These are phyloP conservation scores for Camellia japonica DNA, from an alignment of 148 eudicot genomes.

Conservation along the genomic window DNA sequence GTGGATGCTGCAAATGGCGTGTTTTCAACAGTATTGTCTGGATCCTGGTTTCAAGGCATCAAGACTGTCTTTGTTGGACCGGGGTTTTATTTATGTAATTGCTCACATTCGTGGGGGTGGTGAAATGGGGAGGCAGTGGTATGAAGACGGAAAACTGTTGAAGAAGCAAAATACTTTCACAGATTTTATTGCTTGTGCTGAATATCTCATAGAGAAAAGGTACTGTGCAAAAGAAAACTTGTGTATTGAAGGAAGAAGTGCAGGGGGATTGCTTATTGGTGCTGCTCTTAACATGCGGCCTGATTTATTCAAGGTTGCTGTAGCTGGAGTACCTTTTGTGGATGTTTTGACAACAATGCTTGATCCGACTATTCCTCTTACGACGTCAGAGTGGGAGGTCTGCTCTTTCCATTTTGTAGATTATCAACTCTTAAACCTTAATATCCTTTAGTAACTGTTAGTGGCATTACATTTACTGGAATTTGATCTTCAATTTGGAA, in stretches of 20 bases:
- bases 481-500: not conserved
- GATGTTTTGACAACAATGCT: slow-evolving; percentile 96
- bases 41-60: slow-evolving; percentile 72
- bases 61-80: slow-evolving; percentile 77
- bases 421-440: not conserved
- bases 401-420: slow-evolving; percentile 15
- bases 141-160: slow-evolving; percentile 75
- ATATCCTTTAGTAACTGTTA: not conserved
- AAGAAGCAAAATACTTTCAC: slow-evolving; percentile 83
- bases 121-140: slow-evolving; percentile 97
- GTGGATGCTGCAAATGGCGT: slow-evolving; percentile 4
- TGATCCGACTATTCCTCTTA: slow-evolving; percentile 93
- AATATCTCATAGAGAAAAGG: slow-evolving; percentile 71
- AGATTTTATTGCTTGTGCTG: slow-evolving; percentile 82
- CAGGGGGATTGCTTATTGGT: slow-evolving; percentile 96
- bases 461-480: not conserved
- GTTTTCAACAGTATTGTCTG: slow-evolving; percentile 47
- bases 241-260: slow-evolving; percentile 88
- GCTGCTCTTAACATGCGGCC: slow-evolving; percentile 94
- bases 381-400: slow-evolving; percentile 97
- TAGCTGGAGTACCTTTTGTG: slow-evolving; percentile 90
- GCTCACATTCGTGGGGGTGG: slow-evolving; percentile 97
- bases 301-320: slow-evolving; percentile 87
- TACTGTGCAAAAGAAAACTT: slow-evolving; percentile 86
- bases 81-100: slow-evolving; percentile 71